Evolutionary conservation across 768 basidiomycete species (phyloP).

Genomic region (Tricholoma furcatifolium): DNA sequence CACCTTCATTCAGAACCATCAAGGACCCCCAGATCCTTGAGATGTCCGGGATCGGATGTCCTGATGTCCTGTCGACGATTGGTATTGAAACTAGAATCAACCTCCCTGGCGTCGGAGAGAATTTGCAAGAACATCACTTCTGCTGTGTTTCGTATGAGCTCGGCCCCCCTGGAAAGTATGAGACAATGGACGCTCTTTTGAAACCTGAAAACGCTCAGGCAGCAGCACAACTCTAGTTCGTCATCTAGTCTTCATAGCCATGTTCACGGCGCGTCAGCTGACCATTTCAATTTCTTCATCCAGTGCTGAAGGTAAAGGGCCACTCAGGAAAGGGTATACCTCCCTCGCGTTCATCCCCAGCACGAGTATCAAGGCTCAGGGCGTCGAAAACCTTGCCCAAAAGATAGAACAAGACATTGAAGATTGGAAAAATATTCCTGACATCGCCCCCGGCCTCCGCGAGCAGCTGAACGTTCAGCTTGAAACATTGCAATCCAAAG

Average conservation of each 20-base stretch:
- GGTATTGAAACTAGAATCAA: slow-evolving; percentile 14
- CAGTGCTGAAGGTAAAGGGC: slow-evolving; percentile 24
- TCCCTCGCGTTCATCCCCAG: slow-evolving; percentile 29
- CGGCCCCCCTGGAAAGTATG: not conserved
- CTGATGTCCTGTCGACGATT: slow-evolving; percentile 7
- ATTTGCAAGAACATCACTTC: slow-evolving; percentile 16
- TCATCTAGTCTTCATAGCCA: not conserved
- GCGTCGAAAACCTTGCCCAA: slow-evolving; percentile 16
- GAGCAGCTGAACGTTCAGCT: slow-evolving; percentile 42
- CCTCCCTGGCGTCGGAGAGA: slow-evolving; percentile 19
- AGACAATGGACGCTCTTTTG: slow-evolving; percentile 9
- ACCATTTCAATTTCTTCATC: not conserved
- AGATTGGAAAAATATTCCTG: slow-evolving; percentile 19
- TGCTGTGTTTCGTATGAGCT: slow-evolving; percentile 11
- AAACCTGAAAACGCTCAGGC: slow-evolving; percentile 2
- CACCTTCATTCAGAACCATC: slow-evolving; percentile 4
- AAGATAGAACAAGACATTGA: slow-evolving; percentile 24
- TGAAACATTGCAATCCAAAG: slow-evolving; percentile 23
- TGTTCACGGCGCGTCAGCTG: too few species aligned
- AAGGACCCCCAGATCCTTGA: slow-evolving; percentile 21
- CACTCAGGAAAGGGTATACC: slow-evolving; percentile 23
- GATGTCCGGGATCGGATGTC: slow-evolving; percentile 18
- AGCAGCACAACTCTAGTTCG: slow-evolving; percentile 9
- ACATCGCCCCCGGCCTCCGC: slow-evolving; percentile 28
- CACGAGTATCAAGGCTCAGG: slow-evolving; percentile 14